Base-by-base conservation (phyloP, 495 filamentous ascomycete genomes). In the Aspergillus wentii region DNA sequence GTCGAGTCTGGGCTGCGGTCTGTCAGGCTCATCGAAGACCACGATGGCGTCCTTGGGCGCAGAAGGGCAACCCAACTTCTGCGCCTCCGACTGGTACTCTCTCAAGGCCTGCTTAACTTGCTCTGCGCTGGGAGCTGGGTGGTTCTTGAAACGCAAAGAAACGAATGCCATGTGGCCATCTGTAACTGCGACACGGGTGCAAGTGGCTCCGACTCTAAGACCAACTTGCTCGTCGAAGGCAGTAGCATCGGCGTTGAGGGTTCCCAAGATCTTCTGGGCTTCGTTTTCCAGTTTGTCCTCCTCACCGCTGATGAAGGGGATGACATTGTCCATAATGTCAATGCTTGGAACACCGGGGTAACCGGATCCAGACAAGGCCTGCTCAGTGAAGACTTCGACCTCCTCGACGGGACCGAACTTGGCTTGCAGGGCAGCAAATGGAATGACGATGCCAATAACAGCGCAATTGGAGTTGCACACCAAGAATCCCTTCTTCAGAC, bases 401-500 rank as follows among this genome's bases (percentile, higher is more conserved):
- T 74, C 64, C 50, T 84, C 78, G 41, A 94, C 76, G 27, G 72
- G 71, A 21, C 86, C 87, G 54, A 91, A 89, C 50, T 75, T 74
- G 25, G 81, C 75, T 59, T 86, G 79, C 23, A 94, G 75, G 15
- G 85, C 87, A 14, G 86, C 87, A 52, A 90, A 84, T n/a, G 87
- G 87, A 40, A 91, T 88, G 33, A 90, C 88, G 34, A 92, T 74
- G 13, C 87, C 87, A 52, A 91, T 91, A 37, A 91, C 88, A 15
- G 86, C 85, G 64, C 87, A 94, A 69, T 94, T 92, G 39, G 85
- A 88, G 67, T 92, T 92, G 71, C 86, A 91, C 28, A 91, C 83
- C 36, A 92, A 58, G 61, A 91, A 89, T 10, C 87, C 87, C 59
- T 83, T 85, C 38, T 80, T 64, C 26, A 88, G 65, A n/a, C 63